Base-by-base conservation (phyloP, 2,329 filamentous ascomycete species). In the Geosmithia flava region DNA sequence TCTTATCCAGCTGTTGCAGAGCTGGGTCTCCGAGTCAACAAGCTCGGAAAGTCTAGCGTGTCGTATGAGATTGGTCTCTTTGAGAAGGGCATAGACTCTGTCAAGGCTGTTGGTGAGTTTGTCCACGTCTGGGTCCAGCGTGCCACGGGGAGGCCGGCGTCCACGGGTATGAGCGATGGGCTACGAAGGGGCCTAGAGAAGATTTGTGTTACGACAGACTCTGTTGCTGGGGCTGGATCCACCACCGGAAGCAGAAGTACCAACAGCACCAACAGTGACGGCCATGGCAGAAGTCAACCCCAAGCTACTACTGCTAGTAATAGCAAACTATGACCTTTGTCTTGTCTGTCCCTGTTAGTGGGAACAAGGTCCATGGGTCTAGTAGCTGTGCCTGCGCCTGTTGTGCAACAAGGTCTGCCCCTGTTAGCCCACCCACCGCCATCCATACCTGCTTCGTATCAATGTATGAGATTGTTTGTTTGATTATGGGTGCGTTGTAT, bases 51-150 rank as follows among this genome's bases (percentile, higher is more conserved):
- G 55, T 88, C 86, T 23, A 95, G 88, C 58, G 89, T 95, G 8
- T 86, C 81, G 13, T 97, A 95, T 59, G 91, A 97, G 61, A 79
- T 95, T 50, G 93, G 81, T 0, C 74, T 97, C 1, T 97, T 96
- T 58, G 82, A 87, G 60, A 74, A 78, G 51, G 87, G 83, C 0
- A 68, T 81, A 2, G 80, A 87, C 1, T 69, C 76, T 19, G 87
- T 93, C 10, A 87, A 85, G 60, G 87, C 88, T 11, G 88, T 95
- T 1, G 89, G 89, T 1, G 84, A 85, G 56, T 89, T 93, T 59
- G 76, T 88, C 15, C 90, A 95, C 61, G 87, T 95, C 11, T 95
- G 91, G 67, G 85, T 94, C n/a, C 80, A 90, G 50, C 75, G 86
- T 47, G 73, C 74, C 39, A 84, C 78, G 16, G 80, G 83, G 54